Base-by-base conservation (phyloP, 805 yeast species). In the Candida oleophila region DNA sequence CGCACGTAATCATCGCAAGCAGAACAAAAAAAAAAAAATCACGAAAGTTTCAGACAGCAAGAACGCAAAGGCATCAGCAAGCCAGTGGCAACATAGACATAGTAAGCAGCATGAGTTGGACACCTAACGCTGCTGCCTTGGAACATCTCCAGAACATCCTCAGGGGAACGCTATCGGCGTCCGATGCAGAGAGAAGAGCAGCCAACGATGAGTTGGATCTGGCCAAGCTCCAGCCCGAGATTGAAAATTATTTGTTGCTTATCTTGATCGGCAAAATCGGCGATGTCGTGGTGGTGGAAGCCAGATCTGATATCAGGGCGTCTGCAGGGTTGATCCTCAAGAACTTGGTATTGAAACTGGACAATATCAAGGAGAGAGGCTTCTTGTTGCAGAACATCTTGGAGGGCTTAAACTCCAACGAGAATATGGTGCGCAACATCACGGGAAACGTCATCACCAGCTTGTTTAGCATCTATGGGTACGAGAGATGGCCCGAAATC, bases 361-460 rank as follows among this genome's bases (percentile, higher is more conserved):
- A 16, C 37, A 40, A 14, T n/a, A 52, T 44, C 25, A 62, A 58
- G 46, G 52, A 66, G 54, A 58, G 75, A 44, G 57, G 61, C 43
- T 66, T 64, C 51, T 53, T 73, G n/a, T 56, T 70, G 42, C 71
- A 64, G 8, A 74, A 78, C 55, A 71, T 84, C 33, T 71, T 54
- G 56, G 64, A 51, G 73, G 89, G 89, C 2, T 70, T 89, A 38
- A 56, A 77, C 28, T 85, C 78, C 49, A 54, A 66, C 1, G 78
- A 78, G 45, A 62, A 69, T n/a, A 69, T 88, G 53, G 87, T 92
- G 22, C 78, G 96, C 50, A 89, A 87, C 60, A 88, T 92, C 49
- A 85, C 97, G 4, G 97, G 97, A 35, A 90, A 85, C 58, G 96
- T 90, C 42, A 82, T 92, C 44, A 87, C 97, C 2, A 77, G 96